phyloP scores from a whole-genome alignment of 306 rosid species.

The Medicago arabica region DNA sequence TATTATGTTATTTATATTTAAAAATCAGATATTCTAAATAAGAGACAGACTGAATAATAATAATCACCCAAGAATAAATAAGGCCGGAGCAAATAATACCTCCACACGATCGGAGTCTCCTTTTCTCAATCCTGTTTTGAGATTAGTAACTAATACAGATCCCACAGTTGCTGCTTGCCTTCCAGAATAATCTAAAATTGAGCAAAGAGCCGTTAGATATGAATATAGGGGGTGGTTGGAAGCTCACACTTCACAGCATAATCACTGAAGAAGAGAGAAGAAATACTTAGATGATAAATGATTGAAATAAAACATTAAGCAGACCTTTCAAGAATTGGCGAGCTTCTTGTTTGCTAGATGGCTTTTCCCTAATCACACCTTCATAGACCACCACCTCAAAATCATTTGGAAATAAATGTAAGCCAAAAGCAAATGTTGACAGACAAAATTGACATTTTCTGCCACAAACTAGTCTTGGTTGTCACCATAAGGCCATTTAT shows the following conservation, averaged over 20 bases:
- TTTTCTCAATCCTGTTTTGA: slow-evolving; percentile 86
- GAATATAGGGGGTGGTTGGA: slow-evolving; percentile 11
- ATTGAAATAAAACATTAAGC: slow-evolving; percentile 28
- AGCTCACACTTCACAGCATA: slow-evolving; percentile 5
- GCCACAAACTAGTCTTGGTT: slow-evolving; percentile 38
- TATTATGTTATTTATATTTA: not conserved
- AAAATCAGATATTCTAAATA: slow-evolving; percentile 15
- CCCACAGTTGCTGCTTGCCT: slow-evolving; percentile 85
- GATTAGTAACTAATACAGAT: slow-evolving; percentile 87
- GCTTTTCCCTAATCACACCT: slow-evolving; percentile 92
- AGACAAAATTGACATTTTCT: slow-evolving; percentile 27
- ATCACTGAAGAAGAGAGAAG: not conserved
- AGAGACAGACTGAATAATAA: slow-evolving; percentile 16
- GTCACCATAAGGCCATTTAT: slow-evolving; percentile 69
- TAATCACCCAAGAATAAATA: slow-evolving; percentile 1
- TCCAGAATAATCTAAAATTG: slow-evolving; percentile 83
- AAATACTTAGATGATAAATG: slow-evolving; percentile 25
- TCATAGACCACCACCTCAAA: slow-evolving; percentile 98
- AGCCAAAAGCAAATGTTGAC: slow-evolving; percentile 44
- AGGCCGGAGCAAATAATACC: slow-evolving; percentile 50
- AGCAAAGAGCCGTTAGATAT: not conserved
- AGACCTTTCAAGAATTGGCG: slow-evolving; percentile 84
- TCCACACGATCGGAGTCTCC: slow-evolving; percentile 90
- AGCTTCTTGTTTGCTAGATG: slow-evolving; percentile 91
- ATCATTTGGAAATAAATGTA: slow-evolving; percentile 59